phyloP scores from a whole-genome alignment of 495 filamentous ascomycete species.

The Chaetomidium leptoderma region DNA sequence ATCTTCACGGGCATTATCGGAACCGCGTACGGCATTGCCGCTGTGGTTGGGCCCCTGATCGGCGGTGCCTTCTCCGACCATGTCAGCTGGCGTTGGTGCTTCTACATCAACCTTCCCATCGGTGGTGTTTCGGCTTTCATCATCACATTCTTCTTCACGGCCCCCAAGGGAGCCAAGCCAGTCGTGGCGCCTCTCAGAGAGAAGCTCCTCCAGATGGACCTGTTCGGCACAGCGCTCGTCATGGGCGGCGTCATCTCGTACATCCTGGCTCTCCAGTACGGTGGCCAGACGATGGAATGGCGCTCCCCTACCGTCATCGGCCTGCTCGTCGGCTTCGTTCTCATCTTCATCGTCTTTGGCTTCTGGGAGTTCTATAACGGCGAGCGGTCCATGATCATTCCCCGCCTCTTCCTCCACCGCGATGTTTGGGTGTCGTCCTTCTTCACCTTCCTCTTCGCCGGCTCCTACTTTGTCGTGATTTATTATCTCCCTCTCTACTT shows the following conservation, averaged over 20 bases:
- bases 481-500: conserved; percentile 65
- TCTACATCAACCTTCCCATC: conserved; percentile 71
- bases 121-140: conserved; percentile 58
- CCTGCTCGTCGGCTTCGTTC: conserved; percentile 59
- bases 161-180: conserved; percentile 23
- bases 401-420: conserved; percentile 44
- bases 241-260: conserved; percentile 65
- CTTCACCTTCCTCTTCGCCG: conserved; percentile 42
- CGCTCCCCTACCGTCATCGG: conserved; percentile 58
- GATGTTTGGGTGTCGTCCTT: conserved; percentile 37
- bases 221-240: conserved; percentile 59
- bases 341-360: conserved; percentile 46
- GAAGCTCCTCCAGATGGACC: conserved; percentile 56
- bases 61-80: conserved; percentile 31
- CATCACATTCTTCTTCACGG: conserved; percentile 48
- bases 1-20: conserved; percentile 48
- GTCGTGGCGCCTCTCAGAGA: conserved; percentile 24
- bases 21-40: conserved; percentile 43
- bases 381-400: conserved; percentile 42
- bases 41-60: conserved; percentile 35
- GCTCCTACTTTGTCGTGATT: conserved; percentile 45
- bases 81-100: conserved; percentile 64
- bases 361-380: conserved; percentile 50
- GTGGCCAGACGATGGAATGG: conserved; percentile 65
- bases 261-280: conserved; percentile 79